Evolutionary conservation across 306 rosid species (phyloP), one percentile per base, ranked within the genome.

Genomic region (Vigna trinervia): DNA sequence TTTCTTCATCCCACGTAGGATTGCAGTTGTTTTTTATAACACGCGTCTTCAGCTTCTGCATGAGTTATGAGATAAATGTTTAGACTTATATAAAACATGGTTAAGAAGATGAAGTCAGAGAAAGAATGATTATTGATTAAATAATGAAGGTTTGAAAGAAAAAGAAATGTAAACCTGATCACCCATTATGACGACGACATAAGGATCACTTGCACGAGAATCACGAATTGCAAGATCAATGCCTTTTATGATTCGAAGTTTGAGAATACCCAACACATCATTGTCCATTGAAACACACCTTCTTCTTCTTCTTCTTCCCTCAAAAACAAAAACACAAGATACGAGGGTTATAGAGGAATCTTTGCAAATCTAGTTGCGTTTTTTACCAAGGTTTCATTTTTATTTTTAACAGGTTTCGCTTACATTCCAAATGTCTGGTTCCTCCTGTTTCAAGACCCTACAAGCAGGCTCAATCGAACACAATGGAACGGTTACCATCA

Each of bases 1-100:
- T 41, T 51, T 92, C 97, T 57, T 92, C 96, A 54, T 95, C 80
- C 99, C 99, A 95, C 41, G 79, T 80, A 2, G 99, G 99, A 77
- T 95, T 90, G 84, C 89, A 81, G 51, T 83, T 82, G 4, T 74
- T 83, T 12, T 86, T 88, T 14, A 90, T 50, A 23, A 84, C 91
- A 48, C 86, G 79, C 46, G 97, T 88, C 78, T 87, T 95, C 78
- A 92, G 14, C 66, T 80, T 92, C 91, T 92, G 87, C 62, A 71
- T 68, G 73, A 80, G 76, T 23, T 23, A 46, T 52, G 4, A 72
- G 39, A 52, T 15, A 2, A 62, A 19, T 38, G 10, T 28, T 58
- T 26, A 50, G 32, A 45, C 17, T 41, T 39, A 36, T 6, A 36
- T 5, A 36, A 36, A 26, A 30, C 34, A 30, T 30, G 5, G 5